A percentile compares a stretch with the other conserved stretches of the same genome.
Conservation (phyloP, 768 basidiomycete genomes). For the Kwoniella mangroviensis region DNA sequence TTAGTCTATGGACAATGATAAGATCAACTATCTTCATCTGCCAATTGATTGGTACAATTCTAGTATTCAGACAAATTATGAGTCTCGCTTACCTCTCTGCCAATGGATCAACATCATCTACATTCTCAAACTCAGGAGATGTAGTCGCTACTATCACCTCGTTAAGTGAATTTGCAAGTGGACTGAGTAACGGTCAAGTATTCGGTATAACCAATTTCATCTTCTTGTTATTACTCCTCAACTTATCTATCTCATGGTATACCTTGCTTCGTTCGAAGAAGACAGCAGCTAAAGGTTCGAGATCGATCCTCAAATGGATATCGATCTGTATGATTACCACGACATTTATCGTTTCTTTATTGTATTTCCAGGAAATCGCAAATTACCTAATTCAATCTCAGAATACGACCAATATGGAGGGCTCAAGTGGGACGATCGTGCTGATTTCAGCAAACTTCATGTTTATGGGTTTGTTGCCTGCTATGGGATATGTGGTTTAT, state of each 20-base stretch:
- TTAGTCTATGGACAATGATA: not conserved
- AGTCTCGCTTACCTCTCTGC: constrained; percentile 12
- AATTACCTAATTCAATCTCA: constrained; percentile 2
- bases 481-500: constrained; percentile 21
- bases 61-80: constrained; percentile 24
- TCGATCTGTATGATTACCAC: constrained; percentile 1
- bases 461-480: constrained; percentile 15
- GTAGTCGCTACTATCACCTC: not conserved
- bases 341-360: constrained; percentile 5
- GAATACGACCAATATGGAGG: not conserved
- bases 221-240: constrained; percentile 15
- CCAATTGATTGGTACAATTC: constrained; percentile 7
- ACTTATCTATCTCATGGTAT: constrained; percentile 15
- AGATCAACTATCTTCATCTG: constrained; percentile 5
- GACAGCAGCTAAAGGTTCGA: not conserved
- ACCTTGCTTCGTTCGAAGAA: constrained; percentile 9
- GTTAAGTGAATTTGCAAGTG: not conserved
- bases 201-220: constrained; percentile 20
- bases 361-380: constrained; percentile 20
- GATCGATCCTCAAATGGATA: constrained; percentile 17
- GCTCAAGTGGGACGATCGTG: constrained; percentile 1
- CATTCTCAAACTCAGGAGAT: constrained; percentile 12
- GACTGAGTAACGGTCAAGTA: not conserved
- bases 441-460: constrained; percentile 10
- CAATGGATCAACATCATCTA: not conserved